Evolutionary conservation across 305 asterid species (phyloP), one percentile per base, ranked within the genome.

Genomic region (Fraxinus albicans): DNA sequence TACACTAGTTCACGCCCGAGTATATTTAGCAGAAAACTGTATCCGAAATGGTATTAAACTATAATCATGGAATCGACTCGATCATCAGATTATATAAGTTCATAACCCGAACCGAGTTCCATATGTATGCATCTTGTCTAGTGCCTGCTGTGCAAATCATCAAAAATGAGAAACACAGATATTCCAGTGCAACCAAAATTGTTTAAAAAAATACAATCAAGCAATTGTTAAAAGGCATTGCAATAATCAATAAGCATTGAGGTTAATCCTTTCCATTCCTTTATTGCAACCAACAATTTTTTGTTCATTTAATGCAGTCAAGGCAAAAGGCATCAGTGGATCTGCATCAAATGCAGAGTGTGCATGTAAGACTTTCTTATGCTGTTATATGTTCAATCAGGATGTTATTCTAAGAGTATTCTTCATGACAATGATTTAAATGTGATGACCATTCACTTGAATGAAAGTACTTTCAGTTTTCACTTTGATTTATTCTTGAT

Each of bases 301-400:
- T 29, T 67, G 19, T 67, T 67, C 7, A 25, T 86, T 87, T 79
- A 81, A 72, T 92, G 90, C 95, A 94, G 98, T 95, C 99, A 19
- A 94, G 97, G 92, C 95, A 92, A 82, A 94, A 93, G 77, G 98
- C 99, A 34, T 81, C 87, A 33, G 85, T 90, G 8, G 97, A 93
- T 90, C 88, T 94, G 90, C 95, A 90, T 47, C 95, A 91, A 87
- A 95, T 95, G 99, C 94, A 91, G 88, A 88, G 80, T 84, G 87
- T 89, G 65, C 91, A 94, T 87, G 99, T 95, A 92, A 93, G 99
- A 17, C 76, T 82, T 73, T 72, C 74, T 79, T 67, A 8, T 55
- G 76, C 76, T 80, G 80, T 79, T 83, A 33, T 79, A 55, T 70
- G 58, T 81, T 69, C 55, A 31, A 1, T 67, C 36, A 67, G 74